Percentiles rank a stretch among this genome's conserved stretches.
phyloP scores from a whole-genome alignment of 2,329 filamentous ascomycete genomes.

The Juglanconis oblonga region DNA sequence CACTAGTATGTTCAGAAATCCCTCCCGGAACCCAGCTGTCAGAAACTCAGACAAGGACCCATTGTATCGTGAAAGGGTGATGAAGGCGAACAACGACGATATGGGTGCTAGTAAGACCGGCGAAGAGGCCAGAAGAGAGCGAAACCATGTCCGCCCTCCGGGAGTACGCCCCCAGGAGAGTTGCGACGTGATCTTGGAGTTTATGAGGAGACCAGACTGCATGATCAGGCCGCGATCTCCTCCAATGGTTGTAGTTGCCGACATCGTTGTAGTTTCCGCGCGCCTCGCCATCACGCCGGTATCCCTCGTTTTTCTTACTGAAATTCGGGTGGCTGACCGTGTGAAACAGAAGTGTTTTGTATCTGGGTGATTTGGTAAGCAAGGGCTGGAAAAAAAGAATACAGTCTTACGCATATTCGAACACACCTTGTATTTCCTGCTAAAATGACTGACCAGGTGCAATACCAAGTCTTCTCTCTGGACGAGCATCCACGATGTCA shows the following conservation, averaged over 20 bases:
- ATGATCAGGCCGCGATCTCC: background rate
- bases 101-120: background rate
- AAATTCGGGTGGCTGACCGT: background rate
- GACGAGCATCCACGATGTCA: too few species aligned
- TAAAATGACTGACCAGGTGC: too few species aligned
- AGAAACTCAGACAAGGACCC: background rate
- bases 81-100: background rate
- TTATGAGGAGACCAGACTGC: background rate
- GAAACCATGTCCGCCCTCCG: background rate
- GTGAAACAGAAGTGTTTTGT: too few species aligned
- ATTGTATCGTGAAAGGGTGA: background rate
- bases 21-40: background rate
- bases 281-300: background rate
- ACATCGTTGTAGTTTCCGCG: background rate
- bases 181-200: background rate
- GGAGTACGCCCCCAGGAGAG: background rate
- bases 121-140: background rate
- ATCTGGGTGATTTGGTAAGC: too few species aligned
- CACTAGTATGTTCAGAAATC: background rate
- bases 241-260: background rate
- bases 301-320: background rate
- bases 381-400: background rate
- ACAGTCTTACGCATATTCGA: too few species aligned
- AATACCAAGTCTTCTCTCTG: too few species aligned
- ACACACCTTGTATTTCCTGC: too few species aligned